Evolutionary conservation across 2,329 filamentous ascomycete genomes (phyloP).

Genomic region (Cordyceps fumosorosea): DNA sequence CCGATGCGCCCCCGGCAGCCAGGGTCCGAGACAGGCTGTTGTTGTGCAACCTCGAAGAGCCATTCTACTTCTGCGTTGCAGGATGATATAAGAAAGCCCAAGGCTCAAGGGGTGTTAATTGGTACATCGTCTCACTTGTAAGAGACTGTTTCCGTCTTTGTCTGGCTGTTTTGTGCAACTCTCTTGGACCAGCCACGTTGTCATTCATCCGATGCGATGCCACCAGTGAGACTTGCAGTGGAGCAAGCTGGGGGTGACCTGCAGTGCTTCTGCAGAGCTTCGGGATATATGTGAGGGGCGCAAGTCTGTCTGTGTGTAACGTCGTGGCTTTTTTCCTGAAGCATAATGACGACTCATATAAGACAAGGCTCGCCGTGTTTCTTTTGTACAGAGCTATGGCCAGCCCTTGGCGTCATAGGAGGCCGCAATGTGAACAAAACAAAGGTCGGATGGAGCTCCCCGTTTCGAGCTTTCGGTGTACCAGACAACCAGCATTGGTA

Average conservation of each 20-base stretch:
- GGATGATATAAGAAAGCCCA: background rate
- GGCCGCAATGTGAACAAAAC: background rate
- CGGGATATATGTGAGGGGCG: background rate
- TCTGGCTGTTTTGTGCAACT: background rate
- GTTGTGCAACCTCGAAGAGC: background rate
- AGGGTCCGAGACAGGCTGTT: constrained; percentile 8
- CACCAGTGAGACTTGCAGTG: constrained; percentile 5
- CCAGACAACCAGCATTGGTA: too few relatives aligned
- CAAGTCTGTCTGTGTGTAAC: background rate
- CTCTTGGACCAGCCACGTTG: background rate
- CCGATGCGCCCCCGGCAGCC: background rate
- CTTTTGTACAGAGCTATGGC: background rate
- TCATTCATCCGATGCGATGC: constrained; percentile 9
- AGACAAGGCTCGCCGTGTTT: background rate
- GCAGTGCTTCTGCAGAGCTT: background rate
- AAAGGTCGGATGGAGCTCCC: background rate
- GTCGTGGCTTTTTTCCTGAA: background rate
- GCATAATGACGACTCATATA: background rate
- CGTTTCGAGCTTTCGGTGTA: background rate
- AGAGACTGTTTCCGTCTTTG: background rate
- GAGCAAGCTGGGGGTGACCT: background rate
- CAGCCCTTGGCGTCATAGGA: background rate
- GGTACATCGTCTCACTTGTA: background rate
- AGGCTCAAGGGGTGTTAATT: background rate
- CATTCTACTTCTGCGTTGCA: background rate